Evolutionary conservation across 768 basidiomycete species (phyloP).

Genomic region (Gymnopilus junonius): DNA sequence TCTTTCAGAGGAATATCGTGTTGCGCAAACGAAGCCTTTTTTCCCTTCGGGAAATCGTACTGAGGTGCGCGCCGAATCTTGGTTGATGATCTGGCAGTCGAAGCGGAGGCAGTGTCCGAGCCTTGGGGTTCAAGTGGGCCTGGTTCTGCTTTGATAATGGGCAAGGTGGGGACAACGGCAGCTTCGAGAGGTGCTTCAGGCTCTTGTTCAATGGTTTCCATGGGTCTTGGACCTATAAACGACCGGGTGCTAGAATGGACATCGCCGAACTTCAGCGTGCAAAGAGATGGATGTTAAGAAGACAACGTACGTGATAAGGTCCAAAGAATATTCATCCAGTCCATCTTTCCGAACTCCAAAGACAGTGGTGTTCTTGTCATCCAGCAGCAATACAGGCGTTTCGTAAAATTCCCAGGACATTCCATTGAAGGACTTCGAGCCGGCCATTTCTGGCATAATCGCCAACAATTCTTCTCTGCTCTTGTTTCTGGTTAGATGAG

Average conservation of each 20-base stretch:
- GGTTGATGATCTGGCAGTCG: neutral
- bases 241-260: slow-evolving; percentile 14
- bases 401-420: slow-evolving; percentile 31
- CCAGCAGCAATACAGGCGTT: slow-evolving; percentile 33
- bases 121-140: neutral
- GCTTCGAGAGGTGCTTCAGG: neutral
- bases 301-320: slow-evolving; percentile 25
- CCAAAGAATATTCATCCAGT: slow-evolving; percentile 21
- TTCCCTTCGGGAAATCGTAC: neutral
- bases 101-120: neutral
- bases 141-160: neutral
- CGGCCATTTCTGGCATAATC: slow-evolving; percentile 33
- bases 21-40: neutral
- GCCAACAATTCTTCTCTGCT: slow-evolving; percentile 33
- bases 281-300: too few species aligned
- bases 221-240: slow-evolving; percentile 16
- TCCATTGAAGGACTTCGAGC: slow-evolving; percentile 30
- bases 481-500: slow-evolving; percentile 15
- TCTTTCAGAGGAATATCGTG: neutral
- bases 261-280: neutral
- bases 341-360: slow-evolving; percentile 20
- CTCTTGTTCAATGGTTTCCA: neutral
- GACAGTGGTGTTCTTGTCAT: slow-evolving; percentile 19
- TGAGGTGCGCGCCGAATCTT: slow-evolving; percentile 2
- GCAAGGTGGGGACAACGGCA: neutral